phyloP scores from a whole-genome alignment of 768 basidiomycete species.

The Coprinopsis sp. region DNA sequence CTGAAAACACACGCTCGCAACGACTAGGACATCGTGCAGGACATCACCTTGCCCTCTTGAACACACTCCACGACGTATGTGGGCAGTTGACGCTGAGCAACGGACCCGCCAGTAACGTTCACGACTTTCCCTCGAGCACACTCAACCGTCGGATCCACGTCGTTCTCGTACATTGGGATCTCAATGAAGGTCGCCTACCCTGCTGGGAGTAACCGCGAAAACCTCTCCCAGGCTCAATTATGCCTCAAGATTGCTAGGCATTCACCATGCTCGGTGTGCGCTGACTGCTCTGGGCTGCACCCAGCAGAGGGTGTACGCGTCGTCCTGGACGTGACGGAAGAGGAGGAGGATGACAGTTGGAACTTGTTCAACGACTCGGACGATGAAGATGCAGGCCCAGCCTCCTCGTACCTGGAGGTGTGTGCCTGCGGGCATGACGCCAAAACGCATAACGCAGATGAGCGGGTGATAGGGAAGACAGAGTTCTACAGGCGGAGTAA shows the following conservation, averaged over 20 bases:
- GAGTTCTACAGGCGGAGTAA: slow-evolving; percentile 71
- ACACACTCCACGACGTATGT: slow-evolving; percentile 1
- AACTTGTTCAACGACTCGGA: slow-evolving; percentile 49
- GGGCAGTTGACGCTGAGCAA: not conserved
- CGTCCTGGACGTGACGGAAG: slow-evolving; percentile 40
- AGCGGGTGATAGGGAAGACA: slow-evolving; percentile 46
- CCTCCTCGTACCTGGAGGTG: slow-evolving; percentile 45
- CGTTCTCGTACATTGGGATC: slow-evolving; percentile 13
- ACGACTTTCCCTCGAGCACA: not conserved
- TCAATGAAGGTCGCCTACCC: slow-evolving; percentile 69
- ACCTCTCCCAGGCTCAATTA: slow-evolving; percentile 45
- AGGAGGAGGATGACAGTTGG: not conserved
- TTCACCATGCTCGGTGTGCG: slow-evolving; percentile 63
- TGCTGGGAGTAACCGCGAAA: slow-evolving; percentile 44
- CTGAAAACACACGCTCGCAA: not conserved
- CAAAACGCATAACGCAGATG: slow-evolving; percentile 62
- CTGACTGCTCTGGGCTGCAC: slow-evolving; percentile 63
- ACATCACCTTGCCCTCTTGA: not conserved
- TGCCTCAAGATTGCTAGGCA: slow-evolving; percentile 83
- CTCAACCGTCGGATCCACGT: slow-evolving; percentile 1
- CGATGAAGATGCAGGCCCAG: slow-evolving; percentile 59
- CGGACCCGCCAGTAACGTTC: not conserved
- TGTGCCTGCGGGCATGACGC: slow-evolving; percentile 72
- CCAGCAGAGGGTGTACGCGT: slow-evolving; percentile 58
- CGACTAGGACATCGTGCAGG: not conserved